Conservation (phyloP, 1,139 yeast genomes). For the Nematodospora anomalae region DNA sequence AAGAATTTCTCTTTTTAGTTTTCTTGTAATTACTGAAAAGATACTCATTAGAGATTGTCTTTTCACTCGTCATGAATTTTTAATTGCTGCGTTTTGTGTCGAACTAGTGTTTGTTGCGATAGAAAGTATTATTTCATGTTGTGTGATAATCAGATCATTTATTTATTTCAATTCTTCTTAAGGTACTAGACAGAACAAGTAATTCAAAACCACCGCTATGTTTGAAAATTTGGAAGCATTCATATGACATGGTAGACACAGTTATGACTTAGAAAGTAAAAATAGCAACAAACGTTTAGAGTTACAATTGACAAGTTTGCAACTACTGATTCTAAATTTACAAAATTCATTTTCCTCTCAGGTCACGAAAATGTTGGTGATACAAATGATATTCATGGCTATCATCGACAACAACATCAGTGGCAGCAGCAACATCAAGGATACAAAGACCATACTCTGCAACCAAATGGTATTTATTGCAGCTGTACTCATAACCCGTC, state of each 20-base stretch:
- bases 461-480: constrained; percentile 11
- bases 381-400: constrained; percentile 6
- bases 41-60: too few relatives aligned
- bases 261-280: constrained; percentile 42
- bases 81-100: too few relatives aligned
- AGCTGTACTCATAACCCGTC: constrained; percentile 9
- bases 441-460: constrained; percentile 6
- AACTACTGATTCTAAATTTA: constrained; percentile 1
- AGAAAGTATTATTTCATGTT: too few relatives aligned
- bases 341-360: constrained; percentile 7
- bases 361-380: constrained; percentile 4
- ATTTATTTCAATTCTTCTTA: too few relatives aligned
- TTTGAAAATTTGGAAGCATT: constrained; percentile 71
- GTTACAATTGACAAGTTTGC: constrained; percentile 4
- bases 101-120: too few relatives aligned
- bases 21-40: too few relatives aligned
- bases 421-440: constrained; percentile 13
- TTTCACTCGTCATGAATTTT: too few relatives aligned
- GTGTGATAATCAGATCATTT: too few relatives aligned
- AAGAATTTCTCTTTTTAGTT: too few relatives aligned
- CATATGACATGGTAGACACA: constrained; percentile 83
- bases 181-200: too few relatives aligned
- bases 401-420: constrained; percentile 12
- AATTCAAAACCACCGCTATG: too few relatives aligned
- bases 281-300: constrained; percentile 2